Conservation (phyloP, 2,329 filamentous ascomycete genomes). For the Claviceps pazoutovae region DNA sequence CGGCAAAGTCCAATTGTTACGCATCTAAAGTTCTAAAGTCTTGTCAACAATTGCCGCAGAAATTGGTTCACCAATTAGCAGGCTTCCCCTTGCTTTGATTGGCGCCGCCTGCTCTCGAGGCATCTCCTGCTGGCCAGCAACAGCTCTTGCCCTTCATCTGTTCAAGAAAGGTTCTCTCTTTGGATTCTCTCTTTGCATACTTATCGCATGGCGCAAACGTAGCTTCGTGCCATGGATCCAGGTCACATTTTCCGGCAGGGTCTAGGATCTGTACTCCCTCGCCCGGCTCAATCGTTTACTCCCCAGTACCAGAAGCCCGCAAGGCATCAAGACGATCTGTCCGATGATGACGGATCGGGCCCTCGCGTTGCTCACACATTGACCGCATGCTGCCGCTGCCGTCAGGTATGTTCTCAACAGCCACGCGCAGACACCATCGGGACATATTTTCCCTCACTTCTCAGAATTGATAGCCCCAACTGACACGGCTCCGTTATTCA, state of each 20-base stretch:
- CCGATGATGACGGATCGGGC: conserved; percentile 36
- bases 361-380: conserved; percentile 63
- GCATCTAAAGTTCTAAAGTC: background rate
- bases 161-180: background rate
- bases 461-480: too few species aligned
- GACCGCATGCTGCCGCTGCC: conserved; percentile 67
- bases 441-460: background rate
- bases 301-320: conserved; percentile 17
- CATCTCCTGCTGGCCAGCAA: background rate
- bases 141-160: background rate
- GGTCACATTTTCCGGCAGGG: conserved; percentile 46
- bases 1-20: background rate
- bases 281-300: conserved; percentile 20
- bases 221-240: conserved; percentile 36
- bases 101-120: conserved; percentile 1
- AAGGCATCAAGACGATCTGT: conserved; percentile 25
- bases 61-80: background rate
- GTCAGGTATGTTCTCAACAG: conserved; percentile 43
- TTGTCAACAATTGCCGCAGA: background rate
- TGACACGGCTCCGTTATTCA: conserved; percentile 21
- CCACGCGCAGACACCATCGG: background rate
- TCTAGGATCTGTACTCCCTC: conserved; percentile 30
- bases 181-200: background rate
- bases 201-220: background rate
- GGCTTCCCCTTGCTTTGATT: background rate